A percentile compares a stretch with the other conserved stretches of the same genome.
phyloP scores from a whole-genome alignment of 2,329 filamentous ascomycete genomes.

The Chaetomiaceae sp. region DNA sequence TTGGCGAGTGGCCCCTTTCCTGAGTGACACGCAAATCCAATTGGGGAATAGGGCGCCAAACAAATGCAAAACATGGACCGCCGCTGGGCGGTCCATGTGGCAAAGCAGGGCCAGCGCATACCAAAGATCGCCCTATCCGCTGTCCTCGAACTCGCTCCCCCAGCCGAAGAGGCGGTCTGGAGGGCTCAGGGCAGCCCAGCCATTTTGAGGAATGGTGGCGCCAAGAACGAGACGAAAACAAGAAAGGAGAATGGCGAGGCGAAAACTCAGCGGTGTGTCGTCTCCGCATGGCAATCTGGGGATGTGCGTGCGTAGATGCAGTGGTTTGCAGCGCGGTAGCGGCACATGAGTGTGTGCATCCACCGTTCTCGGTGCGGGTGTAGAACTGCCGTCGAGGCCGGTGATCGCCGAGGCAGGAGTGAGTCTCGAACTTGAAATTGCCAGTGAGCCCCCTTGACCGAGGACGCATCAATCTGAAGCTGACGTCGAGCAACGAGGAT shows the following conservation, averaged over 20 bases:
- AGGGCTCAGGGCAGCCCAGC: neutral
- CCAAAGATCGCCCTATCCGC: neutral
- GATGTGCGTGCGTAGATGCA: conserved; percentile 8
- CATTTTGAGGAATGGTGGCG: neutral
- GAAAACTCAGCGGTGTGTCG: conserved; percentile 18
- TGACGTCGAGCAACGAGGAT: neutral
- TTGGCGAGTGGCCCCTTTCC: conserved; percentile 8
- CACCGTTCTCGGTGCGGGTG: too few species aligned
- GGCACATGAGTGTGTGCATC: too few species aligned
- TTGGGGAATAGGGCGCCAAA: conserved; percentile 2
- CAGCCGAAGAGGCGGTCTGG: conserved; percentile 14
- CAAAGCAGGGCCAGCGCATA: neutral
- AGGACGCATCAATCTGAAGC: too few species aligned
- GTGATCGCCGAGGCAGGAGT: too few species aligned
- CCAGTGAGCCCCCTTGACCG: too few species aligned
- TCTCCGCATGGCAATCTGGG: neutral
- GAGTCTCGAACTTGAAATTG: neutral
- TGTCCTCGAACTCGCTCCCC: neutral
- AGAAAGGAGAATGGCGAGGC: neutral
- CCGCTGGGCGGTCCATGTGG: conserved; percentile 8
- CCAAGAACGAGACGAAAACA: conserved; percentile 7
- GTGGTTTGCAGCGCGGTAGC: conserved; percentile 17
- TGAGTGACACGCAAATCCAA: conserved; percentile 13
- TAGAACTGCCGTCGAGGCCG: too few species aligned
- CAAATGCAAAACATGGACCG: neutral